Evolutionary conservation across 192 early-diverging fungal species (phyloP).

Genomic region (Backusella australiensis): DNA sequence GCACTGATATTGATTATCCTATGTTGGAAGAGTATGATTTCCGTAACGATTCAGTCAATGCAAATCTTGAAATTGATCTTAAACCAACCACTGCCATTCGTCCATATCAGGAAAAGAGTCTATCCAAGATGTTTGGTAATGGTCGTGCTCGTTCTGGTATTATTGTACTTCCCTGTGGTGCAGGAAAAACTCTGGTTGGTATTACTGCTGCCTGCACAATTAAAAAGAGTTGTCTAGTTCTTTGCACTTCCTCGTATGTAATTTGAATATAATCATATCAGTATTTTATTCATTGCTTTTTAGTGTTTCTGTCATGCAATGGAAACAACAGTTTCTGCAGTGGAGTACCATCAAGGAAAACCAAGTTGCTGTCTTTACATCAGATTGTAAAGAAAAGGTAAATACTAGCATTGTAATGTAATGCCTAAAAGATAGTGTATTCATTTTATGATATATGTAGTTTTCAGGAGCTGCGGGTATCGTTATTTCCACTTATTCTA

Average conservation of each 20-base stretch:
- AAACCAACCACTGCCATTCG: constrained; percentile 94
- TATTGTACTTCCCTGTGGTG: constrained; percentile 97
- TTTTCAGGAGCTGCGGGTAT: constrained; percentile 89
- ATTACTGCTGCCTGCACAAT: constrained; percentile 98
- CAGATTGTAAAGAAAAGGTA: constrained; percentile 81
- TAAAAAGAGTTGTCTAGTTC: constrained; percentile 89
- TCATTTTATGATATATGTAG: constrained; percentile 24
- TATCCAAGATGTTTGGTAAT: constrained; percentile 97
- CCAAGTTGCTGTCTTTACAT: constrained; percentile 94
- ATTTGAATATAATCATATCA: not conserved
- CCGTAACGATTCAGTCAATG: constrained; percentile 63
- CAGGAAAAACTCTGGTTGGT: constrained; percentile 97
- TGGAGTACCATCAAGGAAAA: constrained; percentile 93
- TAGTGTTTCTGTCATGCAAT: constrained; percentile 95
- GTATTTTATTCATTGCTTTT: constrained; percentile 6
- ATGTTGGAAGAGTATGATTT: constrained; percentile 99
- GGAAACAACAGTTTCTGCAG: constrained; percentile 95
- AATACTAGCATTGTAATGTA: not conserved
- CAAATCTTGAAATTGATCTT: constrained; percentile 74
- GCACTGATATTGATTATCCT: constrained; percentile 89
- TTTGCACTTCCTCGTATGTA: constrained; percentile 80
- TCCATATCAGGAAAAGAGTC: constrained; percentile 85
- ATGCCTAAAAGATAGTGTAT: not conserved
- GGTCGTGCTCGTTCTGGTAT: constrained; percentile 87
- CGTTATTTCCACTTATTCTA: constrained; percentile 95